Conservation (phyloP, 768 basidiomycete genomes). For the Kondoa subrosea region DNA sequence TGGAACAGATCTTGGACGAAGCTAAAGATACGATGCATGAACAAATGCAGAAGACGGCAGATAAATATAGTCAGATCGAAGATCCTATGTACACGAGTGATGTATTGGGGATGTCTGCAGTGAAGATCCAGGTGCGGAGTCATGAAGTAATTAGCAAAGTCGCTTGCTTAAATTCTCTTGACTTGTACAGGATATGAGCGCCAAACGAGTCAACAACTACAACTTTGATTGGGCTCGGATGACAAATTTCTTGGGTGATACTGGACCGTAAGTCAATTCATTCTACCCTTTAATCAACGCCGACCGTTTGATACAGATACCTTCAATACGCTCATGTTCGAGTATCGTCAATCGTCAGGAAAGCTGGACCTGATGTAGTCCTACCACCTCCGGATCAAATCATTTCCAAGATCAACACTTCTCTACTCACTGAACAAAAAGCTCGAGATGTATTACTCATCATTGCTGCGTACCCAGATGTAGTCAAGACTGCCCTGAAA, state of each 20-base stretch:
- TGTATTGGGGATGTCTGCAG: slow-evolving; percentile 82
- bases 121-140: slow-evolving; percentile 65
- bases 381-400: slow-evolving; percentile 45
- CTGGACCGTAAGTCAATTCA: slow-evolving; percentile 36
- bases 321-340: slow-evolving; percentile 94
- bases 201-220: slow-evolving; percentile 63
- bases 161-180: slow-evolving; percentile 39
- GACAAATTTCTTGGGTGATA: slow-evolving; percentile 90
- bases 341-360: slow-evolving; percentile 71
- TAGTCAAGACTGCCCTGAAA: slow-evolving; percentile 67
- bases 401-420: slow-evolving; percentile 44
- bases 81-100: slow-evolving; percentile 61
- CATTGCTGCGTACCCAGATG: slow-evolving; percentile 79
- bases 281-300: slow-evolving; percentile 28
- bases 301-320: slow-evolving; percentile 40
- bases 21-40: slow-evolving; percentile 82
- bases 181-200: slow-evolving; percentile 30
- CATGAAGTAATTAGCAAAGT: slow-evolving; percentile 65
- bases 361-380: slow-evolving; percentile 64
- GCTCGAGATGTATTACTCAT: slow-evolving; percentile 72
- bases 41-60: slow-evolving; percentile 86
- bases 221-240: slow-evolving; percentile 86
- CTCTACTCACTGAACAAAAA: slow-evolving; percentile 52
- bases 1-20: slow-evolving; percentile 67
- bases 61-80: slow-evolving; percentile 72